Evolutionary conservation across 148 eudicot species (phyloP).

Genomic region (Camellia lanceoleosa): DNA sequence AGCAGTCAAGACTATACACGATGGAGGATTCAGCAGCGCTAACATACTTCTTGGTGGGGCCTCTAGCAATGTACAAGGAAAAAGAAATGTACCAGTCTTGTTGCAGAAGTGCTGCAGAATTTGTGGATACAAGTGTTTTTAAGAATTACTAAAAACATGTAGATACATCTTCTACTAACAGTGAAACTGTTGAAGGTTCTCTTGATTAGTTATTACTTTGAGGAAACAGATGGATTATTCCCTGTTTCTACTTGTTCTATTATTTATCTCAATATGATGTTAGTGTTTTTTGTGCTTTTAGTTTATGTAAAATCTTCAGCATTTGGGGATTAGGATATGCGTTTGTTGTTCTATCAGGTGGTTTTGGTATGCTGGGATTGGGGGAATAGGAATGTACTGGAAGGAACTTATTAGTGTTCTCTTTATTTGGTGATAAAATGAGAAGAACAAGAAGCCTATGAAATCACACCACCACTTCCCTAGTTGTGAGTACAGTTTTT

Average conservation of each 20-base stretch:
- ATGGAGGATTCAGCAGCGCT: slow-evolving; percentile 1
- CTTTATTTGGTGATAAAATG: too few relatives aligned
- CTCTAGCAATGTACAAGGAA: background rate
- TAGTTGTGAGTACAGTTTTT: too few relatives aligned
- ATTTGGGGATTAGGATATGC: background rate
- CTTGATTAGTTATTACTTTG: background rate
- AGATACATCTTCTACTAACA: slow-evolving; percentile 29
- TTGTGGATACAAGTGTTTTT: background rate
- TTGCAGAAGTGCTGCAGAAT: slow-evolving; percentile 13
- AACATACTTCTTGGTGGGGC: slow-evolving; percentile 7
- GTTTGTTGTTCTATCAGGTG: background rate
- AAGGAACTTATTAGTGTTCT: too few relatives aligned
- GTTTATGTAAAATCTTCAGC: background rate
- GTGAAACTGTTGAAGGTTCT: slow-evolving; percentile 8
- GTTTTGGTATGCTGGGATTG: too few relatives aligned
- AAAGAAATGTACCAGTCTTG: background rate
- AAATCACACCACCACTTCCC: background rate
- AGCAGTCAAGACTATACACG: background rate
- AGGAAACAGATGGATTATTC: background rate
- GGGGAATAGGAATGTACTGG: background rate
- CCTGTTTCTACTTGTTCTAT: background rate
- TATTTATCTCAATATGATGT: background rate
- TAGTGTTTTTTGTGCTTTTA: background rate
- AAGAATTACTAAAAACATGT: slow-evolving; percentile 24
- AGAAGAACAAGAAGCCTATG: background rate